Conservation (phyloP, 495 filamentous ascomycete genomes). For the Aspergillus campestris region DNA sequence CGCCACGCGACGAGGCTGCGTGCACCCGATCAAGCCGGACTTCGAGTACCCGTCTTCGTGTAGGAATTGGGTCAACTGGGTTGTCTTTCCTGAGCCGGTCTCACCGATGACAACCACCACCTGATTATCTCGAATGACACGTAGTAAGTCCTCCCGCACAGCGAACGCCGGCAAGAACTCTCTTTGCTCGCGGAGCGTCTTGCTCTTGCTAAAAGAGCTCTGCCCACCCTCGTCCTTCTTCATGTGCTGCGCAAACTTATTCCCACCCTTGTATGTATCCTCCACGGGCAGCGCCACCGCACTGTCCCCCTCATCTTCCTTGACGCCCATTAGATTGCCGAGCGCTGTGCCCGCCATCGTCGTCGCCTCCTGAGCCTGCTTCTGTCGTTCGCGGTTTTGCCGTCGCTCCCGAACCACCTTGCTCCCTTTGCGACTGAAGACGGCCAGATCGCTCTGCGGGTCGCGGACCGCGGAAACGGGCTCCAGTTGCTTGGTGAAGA, state of each 20-base stretch:
- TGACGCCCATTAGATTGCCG: slow-evolving; percentile 90
- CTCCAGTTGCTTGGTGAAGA: slow-evolving; percentile 96
- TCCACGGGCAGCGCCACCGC: slow-evolving; percentile 70
- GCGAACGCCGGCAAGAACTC: slow-evolving; percentile 96
- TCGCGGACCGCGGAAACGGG: slow-evolving; percentile 90
- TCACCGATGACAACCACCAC: slow-evolving; percentile 95
- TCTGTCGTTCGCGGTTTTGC: slow-evolving; percentile 87
- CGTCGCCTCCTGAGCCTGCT: slow-evolving; percentile 92
- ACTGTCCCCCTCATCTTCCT: slow-evolving; percentile 89
- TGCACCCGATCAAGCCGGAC: slow-evolving; percentile 85
- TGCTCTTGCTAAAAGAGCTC: slow-evolving; percentile 87
- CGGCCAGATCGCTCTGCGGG: slow-evolving; percentile 97
- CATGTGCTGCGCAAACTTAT: slow-evolving; percentile 85
- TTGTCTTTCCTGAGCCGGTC: slow-evolving; percentile 94
- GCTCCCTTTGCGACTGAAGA: slow-evolving; percentile 94
- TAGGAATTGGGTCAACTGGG: slow-evolving; percentile 90
- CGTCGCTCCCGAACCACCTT: slow-evolving; percentile 83
- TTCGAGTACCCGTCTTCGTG: slow-evolving; percentile 90
- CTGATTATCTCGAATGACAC: slow-evolving; percentile 94
- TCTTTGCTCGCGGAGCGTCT: slow-evolving; percentile 82
- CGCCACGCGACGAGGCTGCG: slow-evolving; percentile 88
- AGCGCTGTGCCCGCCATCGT: slow-evolving; percentile 86
- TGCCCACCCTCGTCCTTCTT: slow-evolving; percentile 77
- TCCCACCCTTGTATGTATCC: slow-evolving; percentile 55
- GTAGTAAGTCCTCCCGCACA: slow-evolving; percentile 87